Percentiles rank a stretch among this genome's conserved stretches.
Conservation (phyloP, 306 rosid species). For the Prunus mira region DNA sequence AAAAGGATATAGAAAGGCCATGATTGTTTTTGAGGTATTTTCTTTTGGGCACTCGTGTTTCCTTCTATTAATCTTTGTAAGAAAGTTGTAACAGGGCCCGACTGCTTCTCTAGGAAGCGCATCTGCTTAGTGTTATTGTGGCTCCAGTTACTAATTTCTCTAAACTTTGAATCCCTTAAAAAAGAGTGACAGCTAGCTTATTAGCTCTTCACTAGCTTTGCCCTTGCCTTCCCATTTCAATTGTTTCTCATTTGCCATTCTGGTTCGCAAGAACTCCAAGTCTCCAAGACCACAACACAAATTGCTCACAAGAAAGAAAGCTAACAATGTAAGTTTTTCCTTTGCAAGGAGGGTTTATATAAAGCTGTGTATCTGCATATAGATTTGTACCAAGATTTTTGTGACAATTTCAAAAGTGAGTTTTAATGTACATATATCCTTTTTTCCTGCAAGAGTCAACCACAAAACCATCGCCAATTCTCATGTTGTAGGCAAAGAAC, state of each 20-base stretch:
- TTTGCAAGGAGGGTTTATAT: neutral
- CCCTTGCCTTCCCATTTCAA: slow-evolving; percentile 41
- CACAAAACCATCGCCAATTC: neutral
- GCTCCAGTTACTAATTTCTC: too few relatives aligned
- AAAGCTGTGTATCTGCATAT: neutral
- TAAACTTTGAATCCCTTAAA: too few relatives aligned
- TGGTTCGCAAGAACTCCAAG: neutral
- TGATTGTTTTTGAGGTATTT: neutral
- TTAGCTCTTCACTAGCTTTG: slow-evolving; percentile 29
- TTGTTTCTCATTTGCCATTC: slow-evolving; percentile 4
- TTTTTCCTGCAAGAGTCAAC: neutral
- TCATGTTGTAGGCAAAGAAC: neutral
- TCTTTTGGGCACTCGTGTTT: neutral
- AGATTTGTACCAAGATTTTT: neutral
- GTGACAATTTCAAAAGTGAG: neutral
- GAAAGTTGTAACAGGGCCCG: neutral
- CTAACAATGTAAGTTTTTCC: neutral
- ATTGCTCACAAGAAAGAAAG: neutral
- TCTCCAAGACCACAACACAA: neutral
- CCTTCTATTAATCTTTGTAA: neutral
- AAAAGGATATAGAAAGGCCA: neutral
- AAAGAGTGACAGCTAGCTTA: neutral
- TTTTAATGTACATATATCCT: neutral
- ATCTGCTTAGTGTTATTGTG: too few relatives aligned
- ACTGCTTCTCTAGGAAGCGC: too few relatives aligned